Base-by-base conservation (phyloP, 768 basidiomycete species). In the Pisolithus sp. region DNA sequence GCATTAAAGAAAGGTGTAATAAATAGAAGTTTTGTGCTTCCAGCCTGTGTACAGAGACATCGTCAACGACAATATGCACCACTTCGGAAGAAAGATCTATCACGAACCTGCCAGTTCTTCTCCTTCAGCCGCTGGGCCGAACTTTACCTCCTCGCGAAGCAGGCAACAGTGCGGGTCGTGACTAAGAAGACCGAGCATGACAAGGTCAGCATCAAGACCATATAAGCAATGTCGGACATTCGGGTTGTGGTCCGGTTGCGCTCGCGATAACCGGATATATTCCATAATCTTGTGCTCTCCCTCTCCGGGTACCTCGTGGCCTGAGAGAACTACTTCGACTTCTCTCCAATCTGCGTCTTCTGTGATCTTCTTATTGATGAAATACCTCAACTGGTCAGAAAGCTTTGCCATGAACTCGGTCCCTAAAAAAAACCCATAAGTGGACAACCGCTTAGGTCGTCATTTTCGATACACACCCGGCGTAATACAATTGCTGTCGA, bases 261-360 rank as follows among this genome's bases (percentile, higher is more conserved):
- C 94, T 59, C 94, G 88, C 48, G 88, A 85, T 54, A 93, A 72
- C 37, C 96, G 86, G 66, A 99, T 98, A 70, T 94, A 99, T 67
- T 97, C 96, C 89, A 98, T 97, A 59, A 99, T 94, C 77, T 99
- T 99, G 80, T 99, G 96, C 66, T 99, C 96, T 53, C 96, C 96
- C 70, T 99, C 96, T 58, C 96, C 96, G 0, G 96, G 96, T 3
- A 97, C 94, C 61, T 99, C 95, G 68, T 98, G 93, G 10, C 96
- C 96, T 26, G 92, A 95, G 36, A 99, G 76, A 37, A 99, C 89
- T 20, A 98, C 93, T 62, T 93, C 77, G 39, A 98, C 82, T 50
- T 86, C 80, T 53, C 90, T 76, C 96, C 96, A 99, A 66, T 93
- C 86, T 2, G 96, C 81, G 69, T 99, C 96, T 66, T 99, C 96